phyloP scores from a whole-genome alignment of 2,329 filamentous ascomycete species.

The Trichoderma sp. region DNA sequence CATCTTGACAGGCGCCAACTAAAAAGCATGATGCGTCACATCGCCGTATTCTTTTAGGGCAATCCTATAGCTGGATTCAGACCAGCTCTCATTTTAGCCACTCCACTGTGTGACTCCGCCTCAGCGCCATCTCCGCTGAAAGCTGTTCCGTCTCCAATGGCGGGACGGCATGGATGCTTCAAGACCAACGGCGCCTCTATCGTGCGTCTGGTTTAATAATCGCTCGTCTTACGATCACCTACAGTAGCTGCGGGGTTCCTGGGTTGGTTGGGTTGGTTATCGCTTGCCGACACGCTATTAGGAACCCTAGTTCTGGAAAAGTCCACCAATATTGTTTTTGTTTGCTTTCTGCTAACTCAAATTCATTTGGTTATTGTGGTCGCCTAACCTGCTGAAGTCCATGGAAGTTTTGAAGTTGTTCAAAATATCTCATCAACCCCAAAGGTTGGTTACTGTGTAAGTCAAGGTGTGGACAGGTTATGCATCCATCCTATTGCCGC shows the following conservation, averaged over 20 bases:
- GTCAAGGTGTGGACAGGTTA: neutral
- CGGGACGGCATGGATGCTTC: neutral
- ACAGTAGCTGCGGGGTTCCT: conserved; percentile 9
- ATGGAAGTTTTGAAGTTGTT: neutral
- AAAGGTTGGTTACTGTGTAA: neutral
- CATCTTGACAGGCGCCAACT: neutral
- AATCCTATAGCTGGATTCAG: neutral
- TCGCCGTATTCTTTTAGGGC: neutral
- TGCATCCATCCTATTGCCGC: neutral
- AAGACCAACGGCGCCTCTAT: neutral
- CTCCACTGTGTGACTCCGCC: conserved; percentile 2
- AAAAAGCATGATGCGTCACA: neutral
- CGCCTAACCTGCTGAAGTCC: neutral
- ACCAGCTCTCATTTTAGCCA: neutral
- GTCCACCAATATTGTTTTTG: neutral
- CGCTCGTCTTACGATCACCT: neutral
- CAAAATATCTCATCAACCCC: neutral
- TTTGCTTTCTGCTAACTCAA: neutral
- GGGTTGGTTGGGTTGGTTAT: neutral
- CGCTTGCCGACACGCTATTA: neutral
- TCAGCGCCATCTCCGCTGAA: neutral
- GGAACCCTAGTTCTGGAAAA: neutral
- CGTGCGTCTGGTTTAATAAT: conserved; percentile 9
- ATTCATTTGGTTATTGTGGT: neutral
- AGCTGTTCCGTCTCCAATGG: neutral